Base-by-base conservation (phyloP, 202 grass and related monocot genomes). In the Digitaria exilis region DNA sequence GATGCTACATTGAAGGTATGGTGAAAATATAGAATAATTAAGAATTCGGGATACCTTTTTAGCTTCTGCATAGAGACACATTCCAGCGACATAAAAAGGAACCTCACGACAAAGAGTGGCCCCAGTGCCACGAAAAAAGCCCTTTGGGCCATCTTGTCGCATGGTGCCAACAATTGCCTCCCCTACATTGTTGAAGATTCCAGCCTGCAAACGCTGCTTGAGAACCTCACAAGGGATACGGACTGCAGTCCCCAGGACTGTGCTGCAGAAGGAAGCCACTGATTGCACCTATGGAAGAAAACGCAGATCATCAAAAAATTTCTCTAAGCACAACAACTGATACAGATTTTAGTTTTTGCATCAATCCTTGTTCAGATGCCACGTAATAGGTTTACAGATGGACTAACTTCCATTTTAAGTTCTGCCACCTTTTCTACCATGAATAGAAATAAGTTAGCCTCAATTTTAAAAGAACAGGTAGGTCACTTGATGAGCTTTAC, bases 41-140 rank as follows among this genome's bases (percentile, higher is more conserved):
- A 14, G 26, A 69, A 71, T 54, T 25, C 3, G 24, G 22, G 9
- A 60, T 86, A 98, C 96, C 96, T 98, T 98, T 65, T 95, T 98
- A 77, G 96, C 93, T 86, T 98, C 96, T 39, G 89, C 90, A 78
- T 98, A 98, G 59, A 98, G 91, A 70, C 91, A 85, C 91, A 98
- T 90, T 80, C 96, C 96, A 30, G 92, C 92, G 77, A 98, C 96
- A 92, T 98, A 98, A 69, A 98, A 95, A 21, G 96, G 96, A 65
- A 98, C 96, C 87, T 98, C 96, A 32, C 92, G 92, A 55, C 93
- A 98, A 66, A 95, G 96, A 42, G 96, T 98, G 45, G 96, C 96
- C 35, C 93, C 96, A n/a, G 96, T 98, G 9, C 96, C 96, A 65
- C 96, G 93, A 62, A 95, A 98, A 86, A 98, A 98, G 22, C 93